Evolutionary conservation across 768 basidiomycete genomes (phyloP).

Genomic region (Thelephora aurantiotincta): DNA sequence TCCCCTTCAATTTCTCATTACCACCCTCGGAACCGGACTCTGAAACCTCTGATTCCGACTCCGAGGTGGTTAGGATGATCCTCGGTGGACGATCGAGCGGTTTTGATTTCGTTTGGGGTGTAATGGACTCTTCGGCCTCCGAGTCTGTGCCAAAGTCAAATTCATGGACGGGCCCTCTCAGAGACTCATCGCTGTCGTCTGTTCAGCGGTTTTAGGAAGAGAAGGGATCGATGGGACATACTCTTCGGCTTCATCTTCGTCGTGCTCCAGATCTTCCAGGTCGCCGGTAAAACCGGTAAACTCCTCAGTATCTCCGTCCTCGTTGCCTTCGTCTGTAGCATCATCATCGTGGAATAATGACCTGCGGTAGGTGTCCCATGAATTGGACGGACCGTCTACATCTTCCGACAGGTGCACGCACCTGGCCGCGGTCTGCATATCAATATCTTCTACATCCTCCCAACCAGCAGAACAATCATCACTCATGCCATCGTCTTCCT

Average conservation of each 20-base stretch:
- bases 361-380: conserved; percentile 13
- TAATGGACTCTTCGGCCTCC: conserved; percentile 26
- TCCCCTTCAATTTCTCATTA: conserved; percentile 14
- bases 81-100: conserved; percentile 32
- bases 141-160: conserved; percentile 53
- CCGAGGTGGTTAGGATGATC: conserved; percentile 36
- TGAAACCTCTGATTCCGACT: conserved; percentile 27
- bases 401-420: conserved; percentile 12
- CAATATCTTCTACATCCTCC: conserved; percentile 46
- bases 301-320: conserved; percentile 18
- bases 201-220: conserved; percentile 5
- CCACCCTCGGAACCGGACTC: conserved; percentile 27
- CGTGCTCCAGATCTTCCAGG: conserved; percentile 36
- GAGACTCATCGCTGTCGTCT: conserved; percentile 31
- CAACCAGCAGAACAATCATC: conserved; percentile 32
- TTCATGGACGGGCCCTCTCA: conserved; percentile 38
- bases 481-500: conserved; percentile 17
- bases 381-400: conserved; percentile 3
- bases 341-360: conserved; percentile 35
- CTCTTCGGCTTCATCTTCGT: conserved; percentile 27
- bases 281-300: conserved; percentile 25
- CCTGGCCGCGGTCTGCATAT: conserved; percentile 29
- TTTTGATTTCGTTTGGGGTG: conserved; percentile 32
- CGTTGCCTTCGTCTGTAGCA: conserved; percentile 15
- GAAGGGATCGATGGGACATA: conserved; percentile 12